Percentiles rank a stretch among this genome's conserved stretches.
Conservation (phyloP, 108 stramenopile species). For the Pseudonitzschia multistriata region DNA sequence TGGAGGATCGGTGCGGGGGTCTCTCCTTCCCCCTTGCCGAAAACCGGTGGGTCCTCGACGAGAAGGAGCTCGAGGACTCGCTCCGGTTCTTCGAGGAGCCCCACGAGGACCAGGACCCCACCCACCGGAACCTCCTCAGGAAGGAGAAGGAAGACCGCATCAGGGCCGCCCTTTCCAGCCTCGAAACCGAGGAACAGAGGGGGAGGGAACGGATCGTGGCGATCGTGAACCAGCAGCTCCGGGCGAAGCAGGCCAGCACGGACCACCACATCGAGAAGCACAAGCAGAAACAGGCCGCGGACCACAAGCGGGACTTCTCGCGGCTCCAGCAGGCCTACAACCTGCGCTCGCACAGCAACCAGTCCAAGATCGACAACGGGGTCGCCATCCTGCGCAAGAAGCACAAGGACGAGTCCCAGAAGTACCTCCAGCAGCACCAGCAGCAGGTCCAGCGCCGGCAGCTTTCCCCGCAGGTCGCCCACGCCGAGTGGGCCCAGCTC, state of each 20-base stretch:
- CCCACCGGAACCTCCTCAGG: constrained; percentile 9
- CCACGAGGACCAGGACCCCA: constrained; percentile 67
- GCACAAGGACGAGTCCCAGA: constrained; percentile 45
- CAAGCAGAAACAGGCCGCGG: constrained; percentile 26
- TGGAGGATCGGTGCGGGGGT: too few relatives aligned
- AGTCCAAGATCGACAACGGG: constrained; percentile 50
- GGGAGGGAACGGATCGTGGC: constrained; percentile 43
- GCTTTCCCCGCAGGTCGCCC: constrained; percentile 37
- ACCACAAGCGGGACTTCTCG: constrained; percentile 45
- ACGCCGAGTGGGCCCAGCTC: constrained; percentile 46
- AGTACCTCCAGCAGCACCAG: constrained; percentile 44
- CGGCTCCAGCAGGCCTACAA: constrained; percentile 39
- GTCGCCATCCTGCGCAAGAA: constrained; percentile 42
- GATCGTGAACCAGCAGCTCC: constrained; percentile 38
- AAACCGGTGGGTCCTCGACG: background rate
- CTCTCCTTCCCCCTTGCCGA: background rate
- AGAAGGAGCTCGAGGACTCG: constrained; percentile 44
- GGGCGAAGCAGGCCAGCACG: constrained; percentile 36
- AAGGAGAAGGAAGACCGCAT: constrained; percentile 22
- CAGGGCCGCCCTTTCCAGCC: constrained; percentile 22
- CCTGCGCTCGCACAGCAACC: constrained; percentile 25
- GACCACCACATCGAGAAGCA: constrained; percentile 40
- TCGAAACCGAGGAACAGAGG: constrained; percentile 38
- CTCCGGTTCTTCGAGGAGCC: constrained; percentile 56
- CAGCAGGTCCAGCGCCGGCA: constrained; percentile 42